Evolutionary conservation across 1,284 basidiomycete species (phyloP).

Genomic region (Rhodotorula sp.): DNA sequence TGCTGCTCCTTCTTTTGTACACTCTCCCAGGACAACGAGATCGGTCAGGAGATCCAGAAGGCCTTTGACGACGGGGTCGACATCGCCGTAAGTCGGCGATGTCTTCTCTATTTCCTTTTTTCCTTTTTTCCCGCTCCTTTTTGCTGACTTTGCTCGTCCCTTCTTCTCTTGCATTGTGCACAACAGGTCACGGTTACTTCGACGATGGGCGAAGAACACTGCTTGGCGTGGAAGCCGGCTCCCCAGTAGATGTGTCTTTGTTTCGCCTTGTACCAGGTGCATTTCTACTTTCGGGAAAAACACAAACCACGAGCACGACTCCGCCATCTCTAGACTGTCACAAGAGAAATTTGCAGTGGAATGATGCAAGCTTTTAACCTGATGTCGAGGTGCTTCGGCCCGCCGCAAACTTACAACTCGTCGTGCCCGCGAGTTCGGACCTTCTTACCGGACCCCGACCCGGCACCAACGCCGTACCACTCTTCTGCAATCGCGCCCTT

Average conservation of each 20-base stretch:
- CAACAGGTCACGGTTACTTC: not conserved
- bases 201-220: constrained; percentile 18
- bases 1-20: not conserved
- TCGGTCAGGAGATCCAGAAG: constrained; percentile 71
- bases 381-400: not conserved
- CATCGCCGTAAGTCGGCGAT: constrained; percentile 68
- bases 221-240: constrained; percentile 15
- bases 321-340: not conserved
- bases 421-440: constrained; percentile 12
- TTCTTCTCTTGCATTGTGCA: not conserved
- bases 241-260: constrained; percentile 6
- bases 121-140: not conserved
- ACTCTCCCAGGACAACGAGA: constrained; percentile 60
- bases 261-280: no score
- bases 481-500: constrained; percentile 2
- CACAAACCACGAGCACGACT: not conserved
- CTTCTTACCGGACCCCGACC: not conserved
- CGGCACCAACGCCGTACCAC: not conserved
- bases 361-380: not conserved
- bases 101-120: constrained; percentile 45
- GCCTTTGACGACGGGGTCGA: constrained; percentile 88
- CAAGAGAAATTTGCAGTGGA: not conserved
- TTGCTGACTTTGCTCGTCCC: no score
- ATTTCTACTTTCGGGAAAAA: no score
- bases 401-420: constrained; percentile 12